Percentiles rank a stretch among this genome's conserved stretches.
phyloP scores from a whole-genome alignment of 2,329 filamentous ascomycete genomes.

The Xylariaceae sp. region DNA sequence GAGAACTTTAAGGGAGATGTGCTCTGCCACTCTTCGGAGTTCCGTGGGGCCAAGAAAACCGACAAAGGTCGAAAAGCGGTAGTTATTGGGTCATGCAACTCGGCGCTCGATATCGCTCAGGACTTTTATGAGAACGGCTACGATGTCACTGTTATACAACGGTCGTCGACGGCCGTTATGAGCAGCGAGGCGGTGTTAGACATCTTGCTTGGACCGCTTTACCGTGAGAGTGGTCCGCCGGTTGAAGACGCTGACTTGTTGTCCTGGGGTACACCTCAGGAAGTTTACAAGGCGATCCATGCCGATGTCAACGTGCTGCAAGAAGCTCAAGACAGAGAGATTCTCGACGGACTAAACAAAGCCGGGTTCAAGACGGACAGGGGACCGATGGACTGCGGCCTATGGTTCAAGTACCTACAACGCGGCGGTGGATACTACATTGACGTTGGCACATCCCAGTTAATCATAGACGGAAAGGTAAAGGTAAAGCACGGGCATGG shows the following conservation, averaged over 20 bases:
- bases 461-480: constrained; percentile 63
- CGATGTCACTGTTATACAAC: constrained; percentile 65
- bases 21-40: constrained; percentile 61
- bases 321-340: constrained; percentile 43
- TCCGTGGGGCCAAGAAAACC: constrained; percentile 50
- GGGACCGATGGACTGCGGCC: constrained; percentile 59
- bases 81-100: constrained; percentile 65
- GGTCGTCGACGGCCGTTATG: constrained; percentile 62
- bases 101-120: constrained; percentile 64
- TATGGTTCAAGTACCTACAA: constrained; percentile 65
- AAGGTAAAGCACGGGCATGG: constrained; percentile 59
- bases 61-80: constrained; percentile 55
- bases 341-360: constrained; percentile 56
- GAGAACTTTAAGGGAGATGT: constrained; percentile 57
- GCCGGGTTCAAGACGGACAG: constrained; percentile 64
- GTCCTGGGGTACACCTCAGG: constrained; percentile 61
- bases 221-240: constrained; percentile 59
- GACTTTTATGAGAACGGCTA: constrained; percentile 64
- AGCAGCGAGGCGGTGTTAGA: constrained; percentile 56
- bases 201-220: constrained; percentile 58
- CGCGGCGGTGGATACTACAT: constrained; percentile 67
- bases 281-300: constrained; percentile 66
- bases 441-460: constrained; percentile 58
- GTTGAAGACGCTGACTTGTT: constrained; percentile 70
- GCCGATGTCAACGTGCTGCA: constrained; percentile 49